Conservation (phyloP, 768 basidiomycete genomes). For the Amanita brunnescens region DNA sequence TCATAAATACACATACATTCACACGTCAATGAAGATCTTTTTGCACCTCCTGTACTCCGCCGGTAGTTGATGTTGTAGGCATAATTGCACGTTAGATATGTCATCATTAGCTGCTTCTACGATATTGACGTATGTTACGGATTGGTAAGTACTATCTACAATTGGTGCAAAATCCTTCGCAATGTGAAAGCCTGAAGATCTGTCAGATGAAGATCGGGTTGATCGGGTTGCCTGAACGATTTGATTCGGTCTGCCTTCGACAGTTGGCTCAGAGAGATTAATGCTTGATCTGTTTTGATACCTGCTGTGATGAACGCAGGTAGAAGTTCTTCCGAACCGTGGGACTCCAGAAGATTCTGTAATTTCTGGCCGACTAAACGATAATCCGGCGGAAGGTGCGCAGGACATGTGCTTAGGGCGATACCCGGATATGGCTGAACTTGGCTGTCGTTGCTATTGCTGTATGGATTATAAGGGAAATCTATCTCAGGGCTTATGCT, state of each 20-base stretch:
- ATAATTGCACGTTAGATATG: background rate
- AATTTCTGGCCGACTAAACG: conserved; percentile 10
- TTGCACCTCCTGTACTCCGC: conserved; percentile 11
- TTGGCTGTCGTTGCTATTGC: background rate
- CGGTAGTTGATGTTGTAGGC: background rate
- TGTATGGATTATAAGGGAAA: background rate
- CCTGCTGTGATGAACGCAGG: conserved; percentile 17
- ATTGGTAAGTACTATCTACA: background rate
- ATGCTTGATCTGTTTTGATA: conserved; percentile 15
- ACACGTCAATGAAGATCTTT: conserved; percentile 14
- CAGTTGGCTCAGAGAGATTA: conserved; percentile 10
- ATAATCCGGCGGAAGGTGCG: conserved; percentile 12
- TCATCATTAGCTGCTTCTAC: background rate
- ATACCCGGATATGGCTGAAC: background rate
- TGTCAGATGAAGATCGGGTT: conserved; percentile 1
- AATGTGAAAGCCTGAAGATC: conserved; percentile 3
- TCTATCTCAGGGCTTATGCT: background rate
- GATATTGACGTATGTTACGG: background rate
- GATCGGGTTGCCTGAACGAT: background rate
- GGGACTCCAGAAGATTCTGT: conserved; percentile 10
- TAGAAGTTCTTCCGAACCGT: conserved; percentile 19
- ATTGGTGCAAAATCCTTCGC: background rate
- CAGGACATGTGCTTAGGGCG: conserved; percentile 11
- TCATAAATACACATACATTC: conserved; percentile 17
- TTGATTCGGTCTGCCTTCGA: background rate